Evolutionary conservation across 495 filamentous ascomycete genomes (phyloP).

Genomic region (Lepraria neglecta): DNA sequence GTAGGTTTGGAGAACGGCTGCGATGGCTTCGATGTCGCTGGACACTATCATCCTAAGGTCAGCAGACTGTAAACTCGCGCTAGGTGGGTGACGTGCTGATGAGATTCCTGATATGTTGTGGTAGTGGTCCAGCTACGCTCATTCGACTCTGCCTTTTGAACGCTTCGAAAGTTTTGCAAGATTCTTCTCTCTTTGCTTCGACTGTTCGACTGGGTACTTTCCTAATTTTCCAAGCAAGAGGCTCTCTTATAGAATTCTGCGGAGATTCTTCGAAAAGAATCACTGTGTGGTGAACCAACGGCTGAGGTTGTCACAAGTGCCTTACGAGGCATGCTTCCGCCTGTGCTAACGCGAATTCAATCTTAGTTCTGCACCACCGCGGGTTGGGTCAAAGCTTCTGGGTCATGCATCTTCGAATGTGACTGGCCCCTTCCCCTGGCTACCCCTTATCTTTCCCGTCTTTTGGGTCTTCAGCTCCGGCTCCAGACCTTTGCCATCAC

Average conservation of each 20-base stretch:
- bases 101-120: conserved; percentile 21
- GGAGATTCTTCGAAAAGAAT: neutral
- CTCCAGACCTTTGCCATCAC: conserved; percentile 1
- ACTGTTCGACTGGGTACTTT: neutral
- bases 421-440: conserved; percentile 6
- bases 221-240: neutral
- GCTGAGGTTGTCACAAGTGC: neutral
- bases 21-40: conserved; percentile 18
- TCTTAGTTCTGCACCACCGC: conserved; percentile 6
- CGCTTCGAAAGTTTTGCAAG: neutral
- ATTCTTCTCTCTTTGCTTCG: neutral
- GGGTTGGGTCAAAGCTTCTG: neutral
- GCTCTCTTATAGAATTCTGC: neutral
- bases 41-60: conserved; percentile 9
- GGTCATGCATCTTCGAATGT: neutral
- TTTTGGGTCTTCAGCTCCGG: conserved; percentile 1
- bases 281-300: neutral
- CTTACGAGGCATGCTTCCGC: conserved; percentile 1
- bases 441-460: neutral
- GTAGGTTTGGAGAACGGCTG: conserved; percentile 5
- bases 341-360: neutral
- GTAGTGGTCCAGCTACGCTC: conserved; percentile 13
- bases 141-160: neutral
- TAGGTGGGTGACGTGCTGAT: conserved; percentile 8
- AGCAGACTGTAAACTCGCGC: neutral